Base-by-base conservation (phyloP, 805 yeast genomes). In the Nakazawaea anatomiae region DNA sequence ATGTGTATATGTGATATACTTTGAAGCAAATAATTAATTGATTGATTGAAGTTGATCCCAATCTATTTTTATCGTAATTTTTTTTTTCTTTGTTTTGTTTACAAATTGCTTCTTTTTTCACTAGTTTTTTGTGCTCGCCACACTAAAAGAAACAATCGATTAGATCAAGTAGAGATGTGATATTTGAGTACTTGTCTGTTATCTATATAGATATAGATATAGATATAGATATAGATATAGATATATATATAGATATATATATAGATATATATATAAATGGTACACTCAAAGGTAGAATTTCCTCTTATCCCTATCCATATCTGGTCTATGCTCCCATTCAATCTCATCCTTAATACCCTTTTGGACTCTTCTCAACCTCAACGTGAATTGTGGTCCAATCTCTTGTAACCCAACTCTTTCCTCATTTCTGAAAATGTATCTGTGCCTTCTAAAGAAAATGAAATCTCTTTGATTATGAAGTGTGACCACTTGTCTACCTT, bases 261-360 rank as follows among this genome's bases (percentile, higher is more conserved):
- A 18, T 18, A 18, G 2, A 18, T 18, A 18, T 18, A 18, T 18
- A 18, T 18, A 46, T 9, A 48, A 31, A 27, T 6, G 30, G 27
- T n/a, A n/a, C 14, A 8, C 38, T 61, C 72, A 92, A 58, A 92
- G 71, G 63, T 89, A 85, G 65, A 92, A 92, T 79, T 89, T 90
- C 70, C 84, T 83, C 82, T 91, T 92, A 67, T 92, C 97, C 61
- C 86, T 85, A 67, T 94, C 98, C 98, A 94, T 91, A 57, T 88
- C 96, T 4, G 97, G 85, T 59, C 89, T 81, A 70, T 90, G 96
- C 68, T 94, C 97, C 97, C 98, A 92, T 61, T 89, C 97, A 30
- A 87, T 76, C 61, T 92, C 98, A 58, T 89, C 96, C 62, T 83
- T 83, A 60, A 94, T 77, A 48, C 98, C 99, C 70, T 83, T 86